These are phyloP conservation scores for Pinus tabuliformis DNA, from an alignment of 75 land plant species.

Conservation along the genomic window DNA sequence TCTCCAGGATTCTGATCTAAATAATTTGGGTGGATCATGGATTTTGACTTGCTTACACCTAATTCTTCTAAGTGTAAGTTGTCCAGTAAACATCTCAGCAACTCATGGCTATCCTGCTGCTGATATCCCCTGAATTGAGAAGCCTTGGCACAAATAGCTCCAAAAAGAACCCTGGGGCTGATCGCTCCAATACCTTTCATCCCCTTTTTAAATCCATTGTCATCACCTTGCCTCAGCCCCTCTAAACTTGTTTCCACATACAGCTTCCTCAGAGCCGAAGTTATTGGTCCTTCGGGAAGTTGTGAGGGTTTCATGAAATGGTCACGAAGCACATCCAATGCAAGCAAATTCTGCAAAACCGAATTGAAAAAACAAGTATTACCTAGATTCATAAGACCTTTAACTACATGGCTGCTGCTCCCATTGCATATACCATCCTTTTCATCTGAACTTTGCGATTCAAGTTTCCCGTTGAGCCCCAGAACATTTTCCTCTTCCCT, in stretches of 20 bases:
- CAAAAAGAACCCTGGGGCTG: constrained; percentile 66
- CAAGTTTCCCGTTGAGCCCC: neutral
- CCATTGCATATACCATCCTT: neutral
- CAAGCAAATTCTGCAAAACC: constrained; percentile 80
- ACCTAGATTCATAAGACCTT: constrained; percentile 81
- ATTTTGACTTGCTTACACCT: constrained; percentile 21
- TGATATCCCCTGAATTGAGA: constrained; percentile 90
- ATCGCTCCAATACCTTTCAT: constrained; percentile 9
- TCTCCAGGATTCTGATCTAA: constrained; percentile 1
- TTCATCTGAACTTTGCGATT: neutral
- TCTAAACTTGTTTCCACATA: constrained; percentile 40
- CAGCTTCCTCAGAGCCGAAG: constrained; percentile 64
- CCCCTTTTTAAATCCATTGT: constrained; percentile 13
- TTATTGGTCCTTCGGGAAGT: constrained; percentile 54
- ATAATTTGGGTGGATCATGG: neutral
- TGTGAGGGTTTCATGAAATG: constrained; percentile 28
- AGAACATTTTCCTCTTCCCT: neutral
- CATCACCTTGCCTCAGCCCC: constrained; percentile 14
- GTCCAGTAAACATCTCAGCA: constrained; percentile 77
- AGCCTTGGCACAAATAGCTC: constrained; percentile 71
- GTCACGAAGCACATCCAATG: constrained; percentile 55
- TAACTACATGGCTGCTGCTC: constrained; percentile 27
- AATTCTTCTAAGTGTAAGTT: constrained; percentile 68
- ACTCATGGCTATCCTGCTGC: constrained; percentile 98
- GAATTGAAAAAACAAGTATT: constrained; percentile 99